phyloP scores from a whole-genome alignment of 768 basidiomycete genomes.

The Hygrophoropsis aurantiaca region DNA sequence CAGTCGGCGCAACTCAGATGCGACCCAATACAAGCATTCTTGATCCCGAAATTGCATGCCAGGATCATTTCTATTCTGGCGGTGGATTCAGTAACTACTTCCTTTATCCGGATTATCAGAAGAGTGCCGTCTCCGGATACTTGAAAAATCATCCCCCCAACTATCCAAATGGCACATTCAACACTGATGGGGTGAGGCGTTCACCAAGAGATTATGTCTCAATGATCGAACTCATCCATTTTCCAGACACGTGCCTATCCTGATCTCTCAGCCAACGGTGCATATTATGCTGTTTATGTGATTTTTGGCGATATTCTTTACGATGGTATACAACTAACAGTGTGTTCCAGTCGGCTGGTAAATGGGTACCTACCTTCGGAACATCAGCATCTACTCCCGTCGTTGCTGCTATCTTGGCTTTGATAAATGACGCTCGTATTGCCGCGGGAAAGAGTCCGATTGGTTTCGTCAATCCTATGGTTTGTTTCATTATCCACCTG shows the following conservation, averaged over 20 bases:
- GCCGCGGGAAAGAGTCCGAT: constrained; percentile 35
- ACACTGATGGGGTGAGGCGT: not conserved
- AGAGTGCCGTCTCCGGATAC: constrained; percentile 7
- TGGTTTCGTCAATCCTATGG: constrained; percentile 42
- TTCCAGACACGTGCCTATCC: constrained; percentile 7
- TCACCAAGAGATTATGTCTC: constrained; percentile 30
- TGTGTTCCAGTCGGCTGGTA: constrained; percentile 30
- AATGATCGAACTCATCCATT: constrained; percentile 36
- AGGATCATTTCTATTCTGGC: constrained; percentile 14
- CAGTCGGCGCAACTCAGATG: constrained; percentile 31
- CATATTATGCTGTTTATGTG: constrained; percentile 55
- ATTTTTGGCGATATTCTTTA: constrained; percentile 4
- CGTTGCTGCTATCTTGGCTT: constrained; percentile 35
- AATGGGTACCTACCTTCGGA: constrained; percentile 32
- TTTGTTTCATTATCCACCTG: constrained; percentile 14
- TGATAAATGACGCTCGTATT: constrained; percentile 40
- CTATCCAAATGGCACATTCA: not conserved
- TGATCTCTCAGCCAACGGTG: constrained; percentile 19
- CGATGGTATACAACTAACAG: not conserved
- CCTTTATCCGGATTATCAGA: constrained; percentile 9
- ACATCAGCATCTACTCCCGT: constrained; percentile 36
- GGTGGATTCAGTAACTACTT: constrained; percentile 13
- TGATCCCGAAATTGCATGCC: constrained; percentile 19
- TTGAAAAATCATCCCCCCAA: constrained; percentile 1
- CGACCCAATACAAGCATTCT: constrained; percentile 25